Base-by-base conservation (phyloP, 345 rosid species). In the Boechera stricta region DNA sequence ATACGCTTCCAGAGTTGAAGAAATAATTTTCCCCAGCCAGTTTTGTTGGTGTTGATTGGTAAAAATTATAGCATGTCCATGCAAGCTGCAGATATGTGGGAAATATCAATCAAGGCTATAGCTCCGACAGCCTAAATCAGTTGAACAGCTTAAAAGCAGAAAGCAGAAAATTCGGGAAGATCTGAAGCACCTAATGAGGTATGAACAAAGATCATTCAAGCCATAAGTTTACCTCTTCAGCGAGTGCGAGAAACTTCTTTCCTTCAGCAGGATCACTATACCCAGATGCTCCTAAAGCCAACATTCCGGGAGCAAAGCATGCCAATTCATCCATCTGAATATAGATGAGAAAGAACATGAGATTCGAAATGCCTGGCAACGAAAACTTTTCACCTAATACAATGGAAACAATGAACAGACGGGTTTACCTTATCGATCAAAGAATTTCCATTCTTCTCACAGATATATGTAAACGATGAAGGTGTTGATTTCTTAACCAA, bases 261-360 rank as follows among this genome's bases (percentile, higher is more conserved):
- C 90, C 84, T 11, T 95, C 96, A 53, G 74, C 89, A 59, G 92
- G 86, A 44, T 77, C 97, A 78, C 10, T 18, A 63, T 91, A 91
- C 38, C 93, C 98, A 73, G 72, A 79, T 18, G 98, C 89, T 84
- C 99, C 99, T 82, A 95, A 83, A 79, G 96, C 99, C 83, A 95
- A 73, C 98, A 94, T 94, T 83, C 98, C 98, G 5, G 99, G 98
- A 80, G 91, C 98, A 85, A 95, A 95, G 86, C 99, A 95, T 35
- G 99, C 99, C 73, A 95, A 78, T 81, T 95, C 99, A 86, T 95
- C 98, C 99, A 95, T 95, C 99, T 95, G 85, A 80, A 81, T 41
- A n/a, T 57, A 57, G 12, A 72, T 48, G 56, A 49, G 32, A 56
- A 24, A 33, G 28, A 45, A 66, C 56, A 57, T 63, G 69, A 53